Evolutionary conservation across 352 stramenopile genomes (phyloP).

Genomic region (Albugo candida): DNA sequence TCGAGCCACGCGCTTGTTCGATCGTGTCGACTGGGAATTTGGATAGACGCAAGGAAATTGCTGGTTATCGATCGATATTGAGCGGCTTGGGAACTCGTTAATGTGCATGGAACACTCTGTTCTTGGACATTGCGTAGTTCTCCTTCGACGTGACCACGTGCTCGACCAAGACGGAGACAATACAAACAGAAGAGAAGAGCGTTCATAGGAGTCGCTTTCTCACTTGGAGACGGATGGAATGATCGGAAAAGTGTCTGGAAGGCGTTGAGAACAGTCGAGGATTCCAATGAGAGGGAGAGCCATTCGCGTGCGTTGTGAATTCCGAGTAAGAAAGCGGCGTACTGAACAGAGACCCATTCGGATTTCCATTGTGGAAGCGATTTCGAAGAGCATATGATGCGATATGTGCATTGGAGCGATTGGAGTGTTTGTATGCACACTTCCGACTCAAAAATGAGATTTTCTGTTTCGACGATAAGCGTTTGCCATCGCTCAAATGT

Average conservation of each 20-base stretch:
- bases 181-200: conserved; percentile 27
- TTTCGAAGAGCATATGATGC: conserved; percentile 40
- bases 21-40: conserved; percentile 22
- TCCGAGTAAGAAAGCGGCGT: conserved; percentile 27
- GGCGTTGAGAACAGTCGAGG: conserved; percentile 17
- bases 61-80: conserved; percentile 48
- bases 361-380: conserved; percentile 38
- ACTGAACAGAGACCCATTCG: conserved; percentile 17
- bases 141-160: conserved; percentile 54
- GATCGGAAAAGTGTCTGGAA: conserved; percentile 20
- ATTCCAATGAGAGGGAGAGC: conserved; percentile 16
- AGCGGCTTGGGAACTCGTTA: conserved; percentile 26
- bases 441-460: neutral
- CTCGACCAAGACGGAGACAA: conserved; percentile 38
- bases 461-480: conserved; percentile 55
- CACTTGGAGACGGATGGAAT: conserved; percentile 19
- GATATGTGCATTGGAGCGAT: conserved; percentile 5
- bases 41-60: conserved; percentile 28
- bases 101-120: conserved; percentile 39
- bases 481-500: conserved; percentile 35
- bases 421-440: neutral
- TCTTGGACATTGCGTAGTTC: conserved; percentile 69
- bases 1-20: conserved; percentile 39
- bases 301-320: conserved; percentile 5
- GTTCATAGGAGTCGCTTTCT: conserved; percentile 16